Conservation (phyloP, 805 yeast genomes). For the Lipomyces kockii region DNA sequence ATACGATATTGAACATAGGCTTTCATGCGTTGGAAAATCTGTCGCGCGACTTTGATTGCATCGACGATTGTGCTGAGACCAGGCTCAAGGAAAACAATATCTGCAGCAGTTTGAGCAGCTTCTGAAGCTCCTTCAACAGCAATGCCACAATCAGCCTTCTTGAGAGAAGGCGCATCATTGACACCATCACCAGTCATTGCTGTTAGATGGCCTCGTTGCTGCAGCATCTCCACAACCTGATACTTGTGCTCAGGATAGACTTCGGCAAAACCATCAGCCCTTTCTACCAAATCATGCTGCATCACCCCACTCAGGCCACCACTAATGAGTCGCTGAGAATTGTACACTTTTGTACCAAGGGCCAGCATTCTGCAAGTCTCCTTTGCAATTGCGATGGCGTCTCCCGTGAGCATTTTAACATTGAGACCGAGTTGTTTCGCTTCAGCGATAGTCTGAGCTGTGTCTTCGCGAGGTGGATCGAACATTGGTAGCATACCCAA, state of each 20-base stretch:
- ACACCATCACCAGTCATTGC: conserved; percentile 74
- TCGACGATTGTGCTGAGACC: conserved; percentile 75
- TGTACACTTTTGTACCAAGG: conserved; percentile 92
- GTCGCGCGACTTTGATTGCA: conserved; percentile 92
- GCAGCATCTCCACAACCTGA: conserved; percentile 65
- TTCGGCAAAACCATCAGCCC: conserved; percentile 92
- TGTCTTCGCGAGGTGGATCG: conserved; percentile 99
- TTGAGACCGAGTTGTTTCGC: conserved; percentile 90
- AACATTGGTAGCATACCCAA: conserved; percentile 97
- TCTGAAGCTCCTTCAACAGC: conserved; percentile 60
- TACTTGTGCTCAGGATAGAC: conserved; percentile 70
- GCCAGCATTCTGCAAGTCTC: conserved; percentile 98
- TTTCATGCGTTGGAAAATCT: conserved; percentile 99
- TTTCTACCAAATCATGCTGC: conserved; percentile 70
- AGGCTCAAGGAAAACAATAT: conserved; percentile 56
- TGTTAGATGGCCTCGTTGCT: conserved; percentile 64
- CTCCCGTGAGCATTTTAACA: conserved; percentile 98
- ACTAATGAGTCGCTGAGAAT: conserved; percentile 91
- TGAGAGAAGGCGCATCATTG: conserved; percentile 67
- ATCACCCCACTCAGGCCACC: conserved; percentile 69
- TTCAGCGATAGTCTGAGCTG: conserved; percentile 91
- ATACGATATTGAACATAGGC: conserved; percentile 97
- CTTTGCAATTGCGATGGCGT: conserved; percentile 98
- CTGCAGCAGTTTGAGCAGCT: conserved; percentile 52
- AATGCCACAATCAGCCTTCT: conserved; percentile 83